Evolutionary conservation across 108 stramenopile genomes (phyloP).

Genomic region (Discostella pseudostelligera): DNA sequence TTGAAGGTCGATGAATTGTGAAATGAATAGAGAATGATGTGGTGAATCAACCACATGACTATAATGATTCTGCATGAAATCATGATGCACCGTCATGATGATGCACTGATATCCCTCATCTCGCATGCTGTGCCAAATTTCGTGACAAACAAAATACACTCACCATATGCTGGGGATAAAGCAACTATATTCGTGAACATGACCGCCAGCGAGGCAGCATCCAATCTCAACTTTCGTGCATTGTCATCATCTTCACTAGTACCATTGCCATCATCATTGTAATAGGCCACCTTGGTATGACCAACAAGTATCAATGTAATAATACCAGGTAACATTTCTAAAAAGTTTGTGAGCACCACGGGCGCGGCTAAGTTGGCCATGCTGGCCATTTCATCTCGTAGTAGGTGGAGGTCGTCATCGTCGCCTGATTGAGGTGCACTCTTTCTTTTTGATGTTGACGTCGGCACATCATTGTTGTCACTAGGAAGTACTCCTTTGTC

Average conservation of each 20-base stretch:
- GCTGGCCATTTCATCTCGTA: background rate
- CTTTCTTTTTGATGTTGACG: too few species aligned
- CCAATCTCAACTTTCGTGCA: conserved; percentile 22
- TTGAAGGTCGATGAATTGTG: background rate
- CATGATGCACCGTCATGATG: too few species aligned
- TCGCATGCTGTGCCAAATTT: background rate
- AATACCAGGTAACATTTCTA: conserved; percentile 47
- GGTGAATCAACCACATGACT: too few species aligned
- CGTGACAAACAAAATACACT: background rate
- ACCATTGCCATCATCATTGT: background rate
- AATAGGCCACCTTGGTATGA: background rate
- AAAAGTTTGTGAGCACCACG: conserved; percentile 30
- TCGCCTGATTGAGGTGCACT: background rate
- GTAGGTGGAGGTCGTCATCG: background rate
- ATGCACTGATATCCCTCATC: too few species aligned
- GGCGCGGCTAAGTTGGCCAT: conserved; percentile 11
- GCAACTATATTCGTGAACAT: conserved; percentile 41
- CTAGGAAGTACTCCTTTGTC: too few species aligned
- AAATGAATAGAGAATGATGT: conserved; percentile 1
- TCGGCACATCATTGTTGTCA: too few species aligned
- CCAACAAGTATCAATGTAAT: conserved; percentile 30
- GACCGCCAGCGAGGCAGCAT: conserved; percentile 45
- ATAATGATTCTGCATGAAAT: too few species aligned
- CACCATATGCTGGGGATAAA: conserved; percentile 39
- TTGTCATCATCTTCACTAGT: background rate